A percentile compares a stretch with the other conserved stretches of the same genome.
These are phyloP conservation scores for Fragilariopsis cylindrus DNA, from an alignment of 108 stramenopile species.

Conservation along the genomic window DNA sequence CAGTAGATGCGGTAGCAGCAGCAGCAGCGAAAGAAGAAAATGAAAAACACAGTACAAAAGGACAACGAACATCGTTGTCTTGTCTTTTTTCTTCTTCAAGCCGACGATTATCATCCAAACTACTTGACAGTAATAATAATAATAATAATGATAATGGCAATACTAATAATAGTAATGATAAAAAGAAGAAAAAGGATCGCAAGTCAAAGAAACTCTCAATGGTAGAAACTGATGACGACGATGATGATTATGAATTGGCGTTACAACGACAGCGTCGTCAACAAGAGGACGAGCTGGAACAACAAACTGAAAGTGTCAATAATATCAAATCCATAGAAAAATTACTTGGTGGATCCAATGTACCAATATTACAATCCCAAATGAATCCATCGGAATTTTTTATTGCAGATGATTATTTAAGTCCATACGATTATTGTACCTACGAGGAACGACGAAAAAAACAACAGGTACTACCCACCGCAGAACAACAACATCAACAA, in stretches of 20 bases:
- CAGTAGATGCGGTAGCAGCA: no score
- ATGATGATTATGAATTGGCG: not conserved
- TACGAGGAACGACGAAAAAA: conserved; percentile 10
- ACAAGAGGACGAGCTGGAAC: not conserved
- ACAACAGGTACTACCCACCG: conserved; percentile 16
- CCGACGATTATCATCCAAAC: not conserved
- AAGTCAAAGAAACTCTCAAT: not conserved
- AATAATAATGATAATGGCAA: not conserved
- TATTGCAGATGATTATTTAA: conserved; percentile 41
- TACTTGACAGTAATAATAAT: no score
- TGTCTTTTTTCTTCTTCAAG: not conserved
- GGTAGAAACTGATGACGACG: not conserved
- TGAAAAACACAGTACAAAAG: no score
- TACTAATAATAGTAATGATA: not conserved
- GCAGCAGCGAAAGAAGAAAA: no score
- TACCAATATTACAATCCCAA: conserved; percentile 30
- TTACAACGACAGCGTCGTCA: not conserved
- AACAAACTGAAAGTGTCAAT: no score
- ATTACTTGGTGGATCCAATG: not conserved
- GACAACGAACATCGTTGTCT: not conserved
- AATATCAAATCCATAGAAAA: no score
- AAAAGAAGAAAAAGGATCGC: not conserved
- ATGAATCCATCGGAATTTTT: conserved; percentile 56
- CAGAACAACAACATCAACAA: not conserved
- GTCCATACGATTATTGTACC: conserved; percentile 30